Base-by-base conservation (phyloP, 1,284 basidiomycete species). In the Sphagnurus paluster region DNA sequence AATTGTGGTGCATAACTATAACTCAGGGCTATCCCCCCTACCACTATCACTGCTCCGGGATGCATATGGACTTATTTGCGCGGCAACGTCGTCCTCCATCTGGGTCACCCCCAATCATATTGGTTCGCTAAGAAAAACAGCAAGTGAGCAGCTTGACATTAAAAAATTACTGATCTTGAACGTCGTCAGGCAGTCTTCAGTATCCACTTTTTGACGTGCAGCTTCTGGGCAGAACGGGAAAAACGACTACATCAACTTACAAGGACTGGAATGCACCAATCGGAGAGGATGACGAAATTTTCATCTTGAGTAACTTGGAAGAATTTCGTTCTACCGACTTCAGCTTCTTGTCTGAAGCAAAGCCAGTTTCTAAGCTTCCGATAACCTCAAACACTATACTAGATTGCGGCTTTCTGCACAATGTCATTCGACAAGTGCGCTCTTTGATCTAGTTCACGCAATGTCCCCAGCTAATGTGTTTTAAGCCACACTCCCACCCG, bases 251-350 rank as follows among this genome's bases (percentile, higher is more conserved):
- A 9, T 9, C 13, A 5, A 6, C 19, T 21, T 65, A n/a, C 10
- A 68, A 65, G 43, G 64, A 69, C 36, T 77, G 75, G 76, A 68
- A 64, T 9, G 52, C 56, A 25, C 52, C 58, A 14, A 35, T 56
- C 25, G 50, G 51, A 7, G 54, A 56, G 10, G 62, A 67, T 14
- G 68, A 69, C 24, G 65, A 67, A 32, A 26, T 66, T 21, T 70
- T 64, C 42, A 53, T 46, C 26, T 35, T 75, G 9, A 48, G 61
- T 14, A 65, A 70, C 17, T 63, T 80, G 38, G 68, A 71, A 41
- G 71, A 74, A 13, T 80, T 80, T 46, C 39, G 56, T 23, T 59
- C 53, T 25, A 65, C 63, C 10, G 57, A 68, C 35, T 54, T 69
- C 3, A 43, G 33, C 38, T 53, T 39, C 37, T 14, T 59, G 3